phyloP scores from a whole-genome alignment of 495 filamentous ascomycete genomes.

The Annulohypoxylon moriforme region DNA sequence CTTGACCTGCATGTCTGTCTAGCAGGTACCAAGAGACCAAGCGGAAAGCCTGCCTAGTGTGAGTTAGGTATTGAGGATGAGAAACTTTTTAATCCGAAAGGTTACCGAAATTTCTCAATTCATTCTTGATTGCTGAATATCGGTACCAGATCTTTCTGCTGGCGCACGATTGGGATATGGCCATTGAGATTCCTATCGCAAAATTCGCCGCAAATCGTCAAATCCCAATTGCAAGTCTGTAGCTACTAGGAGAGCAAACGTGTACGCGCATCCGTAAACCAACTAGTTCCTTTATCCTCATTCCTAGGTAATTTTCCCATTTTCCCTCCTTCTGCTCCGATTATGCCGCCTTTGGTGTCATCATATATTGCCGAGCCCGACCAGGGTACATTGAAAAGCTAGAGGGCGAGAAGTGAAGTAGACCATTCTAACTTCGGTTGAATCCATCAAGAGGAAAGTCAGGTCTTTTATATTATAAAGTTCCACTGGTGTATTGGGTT shows the following conservation, averaged over 20 bases:
- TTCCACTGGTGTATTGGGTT: constrained; percentile 16
- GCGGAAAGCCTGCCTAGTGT: constrained; percentile 3
- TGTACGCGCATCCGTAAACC: not conserved
- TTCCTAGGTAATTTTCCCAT: constrained; percentile 5
- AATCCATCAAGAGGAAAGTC: constrained; percentile 32
- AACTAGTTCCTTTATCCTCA: constrained; percentile 9
- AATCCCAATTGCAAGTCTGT: constrained; percentile 13
- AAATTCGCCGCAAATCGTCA: constrained; percentile 7
- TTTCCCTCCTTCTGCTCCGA: constrained; percentile 22
- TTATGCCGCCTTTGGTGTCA: constrained; percentile 35
- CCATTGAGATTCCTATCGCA: not conserved
- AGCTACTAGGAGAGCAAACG: constrained; percentile 18
- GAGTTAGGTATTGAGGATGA: not conserved
- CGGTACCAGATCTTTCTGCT: constrained; percentile 7
- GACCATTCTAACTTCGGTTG: constrained; percentile 3
- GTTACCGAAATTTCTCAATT: constrained; percentile 1
- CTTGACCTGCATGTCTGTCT: not conserved
- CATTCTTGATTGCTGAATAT: constrained; percentile 26
- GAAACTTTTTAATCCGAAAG: not conserved
- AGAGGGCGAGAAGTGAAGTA: constrained; percentile 18
- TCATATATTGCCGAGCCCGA: constrained; percentile 31
- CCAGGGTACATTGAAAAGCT: constrained; percentile 38
- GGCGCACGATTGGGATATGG: not conserved
- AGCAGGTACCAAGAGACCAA: not conserved
- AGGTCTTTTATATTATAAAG: constrained; percentile 38